Percentiles rank a stretch among this genome's conserved stretches.
Evolutionary conservation across 2,329 filamentous ascomycete genomes (phyloP).

Genomic region (Epichloe baconii): DNA sequence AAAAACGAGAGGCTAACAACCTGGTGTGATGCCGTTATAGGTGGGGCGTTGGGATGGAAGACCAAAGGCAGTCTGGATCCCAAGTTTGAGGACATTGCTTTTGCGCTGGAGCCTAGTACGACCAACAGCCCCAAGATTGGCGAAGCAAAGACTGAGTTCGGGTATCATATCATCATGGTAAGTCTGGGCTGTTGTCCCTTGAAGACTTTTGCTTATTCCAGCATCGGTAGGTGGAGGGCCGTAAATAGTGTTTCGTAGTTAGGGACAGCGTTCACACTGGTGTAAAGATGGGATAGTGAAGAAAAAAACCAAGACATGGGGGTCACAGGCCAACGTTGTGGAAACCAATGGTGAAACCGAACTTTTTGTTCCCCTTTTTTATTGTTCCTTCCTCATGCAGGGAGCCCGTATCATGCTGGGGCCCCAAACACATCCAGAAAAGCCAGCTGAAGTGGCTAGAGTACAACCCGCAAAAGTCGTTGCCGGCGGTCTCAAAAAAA

Average conservation of each 20-base stretch:
- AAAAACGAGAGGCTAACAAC: not conserved
- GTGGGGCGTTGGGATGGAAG: slow-evolving; percentile 63
- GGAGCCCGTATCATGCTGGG: slow-evolving; percentile 19
- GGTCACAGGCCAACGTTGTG: not conserved
- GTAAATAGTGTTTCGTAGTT: slow-evolving; percentile 18
- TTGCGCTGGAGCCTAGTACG: slow-evolving; percentile 52
- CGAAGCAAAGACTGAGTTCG: slow-evolving; percentile 61
- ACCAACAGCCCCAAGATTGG: slow-evolving; percentile 50
- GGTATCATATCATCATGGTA: slow-evolving; percentile 74
- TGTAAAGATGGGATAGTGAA: too few relatives aligned
- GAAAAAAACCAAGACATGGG: not conserved
- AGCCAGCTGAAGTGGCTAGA: slow-evolving; percentile 35
- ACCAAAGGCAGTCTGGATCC: slow-evolving; percentile 52
- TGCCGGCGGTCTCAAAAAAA: slow-evolving; percentile 18
- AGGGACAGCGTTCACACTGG: too few relatives aligned
- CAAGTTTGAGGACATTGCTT: slow-evolving; percentile 62
- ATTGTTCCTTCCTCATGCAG: slow-evolving; percentile 23
- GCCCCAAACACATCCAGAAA: slow-evolving; percentile 27
- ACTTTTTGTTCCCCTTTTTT: slow-evolving; percentile 23
- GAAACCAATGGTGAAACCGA: not conserved
- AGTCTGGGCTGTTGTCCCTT: slow-evolving; percentile 6
- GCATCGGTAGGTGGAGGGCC: slow-evolving; percentile 24
- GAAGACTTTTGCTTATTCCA: not conserved
- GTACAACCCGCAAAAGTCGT: slow-evolving; percentile 29
- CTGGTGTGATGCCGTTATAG: slow-evolving; percentile 22